These are phyloP conservation scores for Cutaneotrichosporon sp. DNA, from an alignment of 1,284 basidiomycete genomes.

Conservation along the genomic window DNA sequence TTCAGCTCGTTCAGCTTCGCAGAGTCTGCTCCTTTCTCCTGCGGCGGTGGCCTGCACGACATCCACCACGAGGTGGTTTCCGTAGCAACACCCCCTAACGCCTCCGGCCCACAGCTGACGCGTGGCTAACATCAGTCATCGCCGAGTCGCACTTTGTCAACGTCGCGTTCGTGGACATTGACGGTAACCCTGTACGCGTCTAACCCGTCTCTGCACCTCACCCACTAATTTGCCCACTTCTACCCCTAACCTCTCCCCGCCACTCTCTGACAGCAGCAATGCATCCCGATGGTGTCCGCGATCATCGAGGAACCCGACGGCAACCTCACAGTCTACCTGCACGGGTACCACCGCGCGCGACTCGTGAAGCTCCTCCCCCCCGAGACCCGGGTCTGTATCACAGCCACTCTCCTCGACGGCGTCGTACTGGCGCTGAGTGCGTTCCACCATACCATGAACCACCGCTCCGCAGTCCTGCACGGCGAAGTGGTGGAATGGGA, in stretches of 20 bases:
- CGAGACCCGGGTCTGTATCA: slow-evolving; percentile 30
- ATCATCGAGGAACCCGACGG: background rate
- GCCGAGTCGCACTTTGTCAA: slow-evolving; percentile 14
- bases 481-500: slow-evolving; percentile 25
- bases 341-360: slow-evolving; percentile 29
- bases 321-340: slow-evolving; percentile 5
- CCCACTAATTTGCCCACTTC: background rate
- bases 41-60: no score
- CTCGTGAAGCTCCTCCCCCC: slow-evolving; percentile 26
- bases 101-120: no score
- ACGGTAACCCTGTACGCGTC: slow-evolving; percentile 7
- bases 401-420: slow-evolving; percentile 33
- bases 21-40: no score
- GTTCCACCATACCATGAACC: slow-evolving; percentile 31
- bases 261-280: slow-evolving; percentile 5
- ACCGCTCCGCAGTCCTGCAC: slow-evolving; percentile 34
- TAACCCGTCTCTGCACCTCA: background rate
- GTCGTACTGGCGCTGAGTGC: slow-evolving; percentile 32
- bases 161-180: slow-evolving; percentile 16
- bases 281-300: slow-evolving; percentile 14
- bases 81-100: no score
- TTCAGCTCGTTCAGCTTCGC: no score
- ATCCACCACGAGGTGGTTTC: no score
- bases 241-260: background rate
- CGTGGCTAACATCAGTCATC: no score